These are phyloP conservation scores for Daedaleopsis nitida DNA, from an alignment of 768 basidiomycete species.

Conservation along the genomic window DNA sequence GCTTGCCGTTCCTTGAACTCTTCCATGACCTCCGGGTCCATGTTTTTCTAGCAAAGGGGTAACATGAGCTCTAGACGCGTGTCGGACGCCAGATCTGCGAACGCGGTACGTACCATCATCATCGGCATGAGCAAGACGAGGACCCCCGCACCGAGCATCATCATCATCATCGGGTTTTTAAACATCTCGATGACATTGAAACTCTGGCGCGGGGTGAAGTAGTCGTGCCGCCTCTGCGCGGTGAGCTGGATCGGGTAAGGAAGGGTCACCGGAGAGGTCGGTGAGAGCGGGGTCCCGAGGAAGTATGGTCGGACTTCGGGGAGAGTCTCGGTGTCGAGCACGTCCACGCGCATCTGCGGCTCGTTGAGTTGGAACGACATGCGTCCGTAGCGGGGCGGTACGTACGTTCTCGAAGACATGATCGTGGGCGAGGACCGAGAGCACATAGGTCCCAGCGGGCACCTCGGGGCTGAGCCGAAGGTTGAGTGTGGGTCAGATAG, in stretches of 20 bases:
- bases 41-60: conserved; percentile 58
- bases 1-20: conserved; percentile 65
- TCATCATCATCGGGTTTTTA: conserved; percentile 82
- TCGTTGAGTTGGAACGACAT: conserved; percentile 1
- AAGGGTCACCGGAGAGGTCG: conserved; percentile 54
- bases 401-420: conserved; percentile 70
- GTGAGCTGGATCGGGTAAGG: conserved; percentile 62
- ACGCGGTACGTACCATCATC: conserved; percentile 56
- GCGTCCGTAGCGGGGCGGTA: background rate
- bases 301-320: conserved; percentile 65
- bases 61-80: background rate
- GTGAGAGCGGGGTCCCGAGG: conserved; percentile 67
- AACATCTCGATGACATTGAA: conserved; percentile 80
- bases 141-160: conserved; percentile 66
- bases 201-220: conserved; percentile 68
- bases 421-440: conserved; percentile 69
- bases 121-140: conserved; percentile 78
- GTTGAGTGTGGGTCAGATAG: background rate
- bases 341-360: conserved; percentile 67
- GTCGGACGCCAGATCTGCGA: background rate
- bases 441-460: conserved; percentile 65
- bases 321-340: conserved; percentile 44
- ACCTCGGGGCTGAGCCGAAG: conserved; percentile 57
- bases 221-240: conserved; percentile 57
- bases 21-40: conserved; percentile 71